Base-by-base conservation (phyloP, 805 yeast species). In the Blastobotrys attinorum region DNA sequence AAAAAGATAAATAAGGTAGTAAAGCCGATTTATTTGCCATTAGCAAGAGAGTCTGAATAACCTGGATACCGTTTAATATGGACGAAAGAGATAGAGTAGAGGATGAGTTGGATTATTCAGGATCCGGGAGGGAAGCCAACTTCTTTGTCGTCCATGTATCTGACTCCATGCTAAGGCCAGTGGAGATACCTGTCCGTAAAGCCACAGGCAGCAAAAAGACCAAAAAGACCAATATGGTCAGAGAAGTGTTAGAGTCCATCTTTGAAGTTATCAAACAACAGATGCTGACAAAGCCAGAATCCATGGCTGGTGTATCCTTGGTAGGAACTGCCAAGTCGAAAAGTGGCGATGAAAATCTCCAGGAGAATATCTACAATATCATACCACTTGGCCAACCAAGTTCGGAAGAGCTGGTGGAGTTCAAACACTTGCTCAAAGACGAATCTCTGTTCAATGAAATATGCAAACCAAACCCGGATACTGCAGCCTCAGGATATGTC, bases 241-340 rank as follows among this genome's bases (percentile, higher is more conserved):
- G 16, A 31, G 33, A 15, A 4, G 33, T 17, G 17, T 15, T 31
- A 5, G 17, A 31, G 10, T 15, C 33, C 4, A 17, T 17, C 4
- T 31, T 31, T 8, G 33, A 31, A 17, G 17, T 31, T 5, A 17
- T 31, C 4, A n/a, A 15, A 5, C 17, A 15, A 15, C 13, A 31
- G 16, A 17, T 8, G 17, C 13, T 31, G 5, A n/a, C 33, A 4
- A 17, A 31, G 5, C 33, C 33, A 15, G 13, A 31, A 15, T 81
- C 90, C 1, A 89, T 86, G 0, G 66, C 86, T 21, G 97, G 96
- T 0, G 74, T 88, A 38, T 75, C 79, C 74, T 56, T 73, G 75
- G 60, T 54, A 49, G 41, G 65, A 43, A 43, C 65, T 11, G 49
- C 50, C 57, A 13, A 60, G 64, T 13, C 49, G 56, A 11, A 20